Evolutionary conservation across 2,329 filamentous ascomycete genomes (phyloP), one percentile per base, ranked within the genome.

Genomic region (Aspergillus aculeatinus): DNA sequence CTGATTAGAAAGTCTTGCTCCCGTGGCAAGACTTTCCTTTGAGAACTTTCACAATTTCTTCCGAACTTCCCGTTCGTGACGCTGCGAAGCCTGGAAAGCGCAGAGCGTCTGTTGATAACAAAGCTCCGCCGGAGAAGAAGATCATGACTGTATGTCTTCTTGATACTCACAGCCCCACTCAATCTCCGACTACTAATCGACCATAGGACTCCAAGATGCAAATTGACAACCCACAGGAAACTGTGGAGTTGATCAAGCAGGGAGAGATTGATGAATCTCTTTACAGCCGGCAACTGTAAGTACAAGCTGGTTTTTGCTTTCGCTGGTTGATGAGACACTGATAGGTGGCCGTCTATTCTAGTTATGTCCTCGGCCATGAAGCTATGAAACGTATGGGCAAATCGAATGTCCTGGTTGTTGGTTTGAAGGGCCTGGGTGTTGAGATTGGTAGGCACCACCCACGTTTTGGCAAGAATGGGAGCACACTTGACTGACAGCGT

Each of bases 331-430:
- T 19, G n/a, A 2, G n/a, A 48, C n/a, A 16, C 53, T 62, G 50
- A 59, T 48, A 6, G 16, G 42, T 21, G 55, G 11, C 49, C 19
- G 48, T 33, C 33, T 23, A 12, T 31, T 35, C 48, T 55, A 81
- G 79, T 55, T 89, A 89, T 70, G 87, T 89, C 58, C 84, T 89
- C 58, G 87, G 95, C 58, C 87, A 89, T 73, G 87, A 89, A 76
- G 87, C 95, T 67, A 99, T 99, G 95, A 98, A 96, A 84, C 92
- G 95, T 72, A 99, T 99, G 95, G 87, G 93, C 72, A 91, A 92
- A 63, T 98, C 95, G 58, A 96, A 98, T 74, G 86, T 99, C 61
- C 89, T 99, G 56, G 84, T 99, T 59, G 90, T 94, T 63, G 95
- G 95, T 65, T 82, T 98, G 67, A 94, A 95, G 77, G 95, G 95